phyloP scores from a whole-genome alignment of 2,329 filamentous ascomycete genomes.

The Venturia pyrina region DNA sequence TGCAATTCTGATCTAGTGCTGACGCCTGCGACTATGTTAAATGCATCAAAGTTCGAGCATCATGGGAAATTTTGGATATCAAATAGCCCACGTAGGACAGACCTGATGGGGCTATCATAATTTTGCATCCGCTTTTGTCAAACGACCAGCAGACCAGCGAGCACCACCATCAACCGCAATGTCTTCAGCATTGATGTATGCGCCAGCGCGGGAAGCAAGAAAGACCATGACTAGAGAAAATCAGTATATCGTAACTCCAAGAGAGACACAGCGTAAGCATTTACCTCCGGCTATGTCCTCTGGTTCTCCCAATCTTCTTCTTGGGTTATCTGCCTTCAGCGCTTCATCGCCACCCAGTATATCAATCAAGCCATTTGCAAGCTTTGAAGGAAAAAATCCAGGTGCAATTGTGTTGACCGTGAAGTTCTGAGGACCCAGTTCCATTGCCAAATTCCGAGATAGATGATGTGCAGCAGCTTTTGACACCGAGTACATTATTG shows the following conservation, averaged over 20 bases:
- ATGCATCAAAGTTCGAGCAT: neutral
- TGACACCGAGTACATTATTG: conserved; percentile 30
- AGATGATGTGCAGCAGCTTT: conserved; percentile 31
- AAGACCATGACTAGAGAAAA: conserved; percentile 22
- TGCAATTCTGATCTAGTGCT: neutral
- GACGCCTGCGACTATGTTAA: neutral
- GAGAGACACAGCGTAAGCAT: too few species aligned
- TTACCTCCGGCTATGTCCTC: conserved; percentile 25
- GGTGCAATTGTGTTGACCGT: conserved; percentile 30
- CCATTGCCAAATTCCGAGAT: conserved; percentile 28
- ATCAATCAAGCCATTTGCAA: conserved; percentile 28
- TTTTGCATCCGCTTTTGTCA: conserved; percentile 7
- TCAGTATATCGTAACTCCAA: neutral
- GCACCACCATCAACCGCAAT: conserved; percentile 14
- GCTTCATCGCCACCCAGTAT: conserved; percentile 32
- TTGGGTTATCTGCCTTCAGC: conserved; percentile 23
- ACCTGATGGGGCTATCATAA: neutral
- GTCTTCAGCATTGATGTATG: conserved; percentile 13
- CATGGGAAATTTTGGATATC: neutral
- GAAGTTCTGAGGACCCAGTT: conserved; percentile 29
- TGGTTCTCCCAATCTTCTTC: conserved; percentile 23
- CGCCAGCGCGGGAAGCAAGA: conserved; percentile 14
- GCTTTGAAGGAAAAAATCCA: conserved; percentile 30
- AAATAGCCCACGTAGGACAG: neutral
- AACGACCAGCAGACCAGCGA: conserved; percentile 6